Conservation (phyloP, 148 eudicot species). For the Agrostemma githago region DNA sequence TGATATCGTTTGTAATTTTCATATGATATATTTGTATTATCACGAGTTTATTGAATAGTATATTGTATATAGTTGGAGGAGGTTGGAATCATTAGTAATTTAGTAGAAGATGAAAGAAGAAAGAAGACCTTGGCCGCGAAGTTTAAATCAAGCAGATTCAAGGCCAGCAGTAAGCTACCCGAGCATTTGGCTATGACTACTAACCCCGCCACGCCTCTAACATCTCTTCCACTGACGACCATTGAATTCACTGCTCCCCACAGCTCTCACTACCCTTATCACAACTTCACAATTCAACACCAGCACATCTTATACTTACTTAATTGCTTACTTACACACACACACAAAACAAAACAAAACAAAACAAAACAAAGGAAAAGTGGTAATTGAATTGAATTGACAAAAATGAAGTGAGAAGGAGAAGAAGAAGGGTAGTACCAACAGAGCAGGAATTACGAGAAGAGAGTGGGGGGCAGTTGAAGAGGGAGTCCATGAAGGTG, state of each 20-base stretch:
- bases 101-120: too few relatives aligned
- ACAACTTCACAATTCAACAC: background rate
- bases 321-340: too few relatives aligned
- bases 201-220: constrained; percentile 35
- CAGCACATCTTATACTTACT: too few relatives aligned
- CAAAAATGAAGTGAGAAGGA: too few relatives aligned
- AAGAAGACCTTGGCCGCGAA: constrained; percentile 97
- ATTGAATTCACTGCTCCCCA: constrained; percentile 64
- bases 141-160: constrained; percentile 93
- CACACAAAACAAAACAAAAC: too few relatives aligned
- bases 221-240: constrained; percentile 3
- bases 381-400: too few relatives aligned
- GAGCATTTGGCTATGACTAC: constrained; percentile 80
- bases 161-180: constrained; percentile 88
- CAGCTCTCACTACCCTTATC: constrained; percentile 47
- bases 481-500: constrained; percentile 48
- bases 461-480: constrained; percentile 40
- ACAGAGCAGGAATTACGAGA: constrained; percentile 54
- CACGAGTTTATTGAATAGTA: too few relatives aligned
- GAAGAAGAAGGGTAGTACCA: constrained; percentile 1
- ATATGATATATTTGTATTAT: too few relatives aligned
- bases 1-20: too few relatives aligned
- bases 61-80: too few relatives aligned
- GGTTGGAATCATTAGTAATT: too few relatives aligned
- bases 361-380: too few relatives aligned